Base-by-base conservation (phyloP, 202 grass and related monocot genomes). In the Panicum virgatum region DNA sequence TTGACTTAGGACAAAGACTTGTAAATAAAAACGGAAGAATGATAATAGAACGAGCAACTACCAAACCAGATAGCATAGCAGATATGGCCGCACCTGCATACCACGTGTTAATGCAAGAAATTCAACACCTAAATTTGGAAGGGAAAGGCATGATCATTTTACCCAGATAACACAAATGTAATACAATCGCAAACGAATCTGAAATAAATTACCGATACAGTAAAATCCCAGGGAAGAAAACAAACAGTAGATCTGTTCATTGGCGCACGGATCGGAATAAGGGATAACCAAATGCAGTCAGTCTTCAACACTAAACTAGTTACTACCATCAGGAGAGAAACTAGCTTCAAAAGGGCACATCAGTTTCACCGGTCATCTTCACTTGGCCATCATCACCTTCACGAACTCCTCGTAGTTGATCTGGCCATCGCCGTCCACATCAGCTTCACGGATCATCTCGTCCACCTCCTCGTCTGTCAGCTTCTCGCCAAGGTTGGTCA, bases 381-480 rank as follows among this genome's bases (percentile, higher is more conserved):
- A 95, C 88, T 95, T 95, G 46, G 93, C 90, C 90, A 92, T 95
- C 90, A 92, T 92, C 79, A 95, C 90, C 87, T 95, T 92, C 79
- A 92, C 93, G 9, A 92, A 95, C 76, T 95, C 93, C 63, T 95
- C 85, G 4, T 95, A 92, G 50, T 95, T 95, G 82, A 92, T 95
- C 82, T 95, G 93, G 11, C 90, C 90, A 30, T 94, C 92, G 42
- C 89, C 92, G 3, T 92, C 92, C 0, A 94, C 82, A 5, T 92
- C 87, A 2, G 89, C 92, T 65, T 89, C 92, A 32, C 86, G 89
- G 39, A 94, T 90, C 92, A 91, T 94, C 87, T 92, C 92, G 6
- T 94, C 84, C 7, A 94, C 92, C 46, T 94, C 92, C 83, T 94
- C 92, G 0, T 94, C 92, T 3, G 92, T 94, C 53, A 94, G 78